Evolutionary conservation across 495 filamentous ascomycete species (phyloP).

Genomic region (Talaromyces liani): DNA sequence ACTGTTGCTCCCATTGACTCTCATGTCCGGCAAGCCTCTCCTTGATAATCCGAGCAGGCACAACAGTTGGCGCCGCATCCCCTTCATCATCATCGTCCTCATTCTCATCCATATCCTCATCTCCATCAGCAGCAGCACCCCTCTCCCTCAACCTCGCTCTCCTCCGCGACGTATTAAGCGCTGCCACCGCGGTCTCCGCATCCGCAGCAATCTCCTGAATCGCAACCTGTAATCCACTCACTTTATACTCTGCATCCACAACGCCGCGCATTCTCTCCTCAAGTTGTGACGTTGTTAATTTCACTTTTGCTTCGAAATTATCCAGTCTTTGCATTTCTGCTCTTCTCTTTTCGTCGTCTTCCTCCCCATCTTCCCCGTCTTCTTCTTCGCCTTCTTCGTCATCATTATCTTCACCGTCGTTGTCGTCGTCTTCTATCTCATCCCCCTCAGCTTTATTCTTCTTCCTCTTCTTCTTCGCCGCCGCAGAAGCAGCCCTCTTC

Average conservation of each 20-base stretch:
- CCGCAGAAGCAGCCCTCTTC: conserved; percentile 12
- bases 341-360: conserved; percentile 8
- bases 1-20: conserved; percentile 25
- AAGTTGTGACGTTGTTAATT: conserved; percentile 26
- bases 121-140: conserved; percentile 12
- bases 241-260: conserved; percentile 29
- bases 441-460: conserved; percentile 8
- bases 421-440: not conserved
- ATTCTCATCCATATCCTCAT: conserved; percentile 16
- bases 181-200: conserved; percentile 16
- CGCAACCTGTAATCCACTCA: conserved; percentile 25
- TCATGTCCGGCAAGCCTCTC: conserved; percentile 19
- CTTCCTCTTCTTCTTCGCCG: conserved; percentile 13
- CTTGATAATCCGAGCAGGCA: conserved; percentile 22
- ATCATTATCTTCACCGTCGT: conserved; percentile 8
- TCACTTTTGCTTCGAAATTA: conserved; percentile 21
- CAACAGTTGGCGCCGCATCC: conserved; percentile 19
- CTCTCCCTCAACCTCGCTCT: conserved; percentile 16
- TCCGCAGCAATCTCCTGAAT: conserved; percentile 22
- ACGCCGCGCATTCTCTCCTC: conserved; percentile 31
- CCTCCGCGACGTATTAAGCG: conserved; percentile 14
- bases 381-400: conserved; percentile 4
- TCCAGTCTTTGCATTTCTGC: conserved; percentile 18
- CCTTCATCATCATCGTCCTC: conserved; percentile 19
- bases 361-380: conserved; percentile 6